Evolutionary conservation across 106 monocot species (phyloP).

Genomic region (Cymbidium sinense): DNA sequence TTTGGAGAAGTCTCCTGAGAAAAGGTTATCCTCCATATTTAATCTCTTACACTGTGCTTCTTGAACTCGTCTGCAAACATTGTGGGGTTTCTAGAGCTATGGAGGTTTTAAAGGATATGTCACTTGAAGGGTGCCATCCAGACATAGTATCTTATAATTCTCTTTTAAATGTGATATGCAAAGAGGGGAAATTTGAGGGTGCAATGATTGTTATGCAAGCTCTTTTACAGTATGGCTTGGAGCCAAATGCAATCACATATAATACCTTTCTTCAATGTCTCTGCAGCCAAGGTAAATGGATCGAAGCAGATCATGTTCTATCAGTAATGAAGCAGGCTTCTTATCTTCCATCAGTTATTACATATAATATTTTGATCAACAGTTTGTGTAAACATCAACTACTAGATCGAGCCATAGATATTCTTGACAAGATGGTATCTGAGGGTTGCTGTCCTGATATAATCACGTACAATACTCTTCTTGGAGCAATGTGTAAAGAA

Average conservation of each 20-base stretch:
- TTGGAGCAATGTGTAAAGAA: constrained; percentile 61
- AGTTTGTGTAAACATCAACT: constrained; percentile 53
- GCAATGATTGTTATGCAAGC: constrained; percentile 26
- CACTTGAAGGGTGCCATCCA: constrained; percentile 59
- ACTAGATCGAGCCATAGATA: constrained; percentile 61
- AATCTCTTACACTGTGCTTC: constrained; percentile 55
- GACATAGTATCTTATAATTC: constrained; percentile 73
- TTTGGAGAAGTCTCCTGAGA: constrained; percentile 58
- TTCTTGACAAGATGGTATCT: constrained; percentile 51
- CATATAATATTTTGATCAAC: constrained; percentile 82
- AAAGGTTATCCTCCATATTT: constrained; percentile 58
- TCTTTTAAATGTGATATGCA: constrained; percentile 57
- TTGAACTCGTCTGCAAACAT: constrained; percentile 62
- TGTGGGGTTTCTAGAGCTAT: constrained; percentile 36
- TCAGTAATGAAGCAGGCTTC: constrained; percentile 46
- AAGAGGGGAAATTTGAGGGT: constrained; percentile 46
- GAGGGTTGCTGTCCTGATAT: constrained; percentile 69
- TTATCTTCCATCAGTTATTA: constrained; percentile 44
- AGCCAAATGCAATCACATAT: constrained; percentile 64
- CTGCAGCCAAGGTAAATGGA: constrained; percentile 52
- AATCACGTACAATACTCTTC: constrained; percentile 79
- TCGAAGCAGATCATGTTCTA: constrained; percentile 50
- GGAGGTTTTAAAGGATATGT: constrained; percentile 55
- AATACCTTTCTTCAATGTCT: constrained; percentile 72
- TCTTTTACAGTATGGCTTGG: constrained; percentile 44